These are phyloP conservation scores for Boletus insuetus DNA, from an alignment of 768 basidiomycete species.

Conservation along the genomic window DNA sequence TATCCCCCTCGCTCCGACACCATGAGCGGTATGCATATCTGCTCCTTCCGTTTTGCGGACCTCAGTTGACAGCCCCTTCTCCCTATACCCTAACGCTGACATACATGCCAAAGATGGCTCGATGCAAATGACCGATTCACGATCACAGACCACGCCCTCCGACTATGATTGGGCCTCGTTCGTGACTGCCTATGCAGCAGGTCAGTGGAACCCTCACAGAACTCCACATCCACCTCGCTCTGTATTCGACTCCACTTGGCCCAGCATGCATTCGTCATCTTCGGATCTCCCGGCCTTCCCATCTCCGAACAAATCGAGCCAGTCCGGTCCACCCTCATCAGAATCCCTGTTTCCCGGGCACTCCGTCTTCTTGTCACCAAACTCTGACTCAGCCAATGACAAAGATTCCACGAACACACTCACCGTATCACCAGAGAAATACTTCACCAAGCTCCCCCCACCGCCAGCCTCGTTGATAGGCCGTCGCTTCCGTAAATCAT, in stretches of 20 bases:
- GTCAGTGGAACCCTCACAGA: constrained; percentile 76
- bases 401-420: constrained; percentile 19
- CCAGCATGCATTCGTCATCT: constrained; percentile 5
- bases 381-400: constrained; percentile 12
- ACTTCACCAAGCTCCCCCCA: constrained; percentile 25
- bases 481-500: constrained; percentile 46
- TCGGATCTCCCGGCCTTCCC: constrained; percentile 7
- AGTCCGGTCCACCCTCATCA: constrained; percentile 1
- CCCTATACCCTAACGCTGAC: constrained; percentile 19
- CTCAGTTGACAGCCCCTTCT: constrained; percentile 2
- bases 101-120: constrained; percentile 12
- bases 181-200: constrained; percentile 70
- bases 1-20: constrained; percentile 6
- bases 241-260: constrained; percentile 22
- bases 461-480: constrained; percentile 27
- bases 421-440: constrained; percentile 26
- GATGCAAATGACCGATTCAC: constrained; percentile 8
- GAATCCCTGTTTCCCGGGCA: constrained; percentile 12
- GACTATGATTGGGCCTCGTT: constrained; percentile 74
- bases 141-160: constrained; percentile 20
- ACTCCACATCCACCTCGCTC: constrained; percentile 58
- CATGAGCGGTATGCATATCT: constrained; percentile 23
- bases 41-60: background rate
- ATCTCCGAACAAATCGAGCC: constrained; percentile 7
- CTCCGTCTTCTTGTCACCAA: constrained; percentile 8